These are phyloP conservation scores for Lasiosphaeris hirsuta DNA, from an alignment of 495 filamentous ascomycete species.

Conservation along the genomic window DNA sequence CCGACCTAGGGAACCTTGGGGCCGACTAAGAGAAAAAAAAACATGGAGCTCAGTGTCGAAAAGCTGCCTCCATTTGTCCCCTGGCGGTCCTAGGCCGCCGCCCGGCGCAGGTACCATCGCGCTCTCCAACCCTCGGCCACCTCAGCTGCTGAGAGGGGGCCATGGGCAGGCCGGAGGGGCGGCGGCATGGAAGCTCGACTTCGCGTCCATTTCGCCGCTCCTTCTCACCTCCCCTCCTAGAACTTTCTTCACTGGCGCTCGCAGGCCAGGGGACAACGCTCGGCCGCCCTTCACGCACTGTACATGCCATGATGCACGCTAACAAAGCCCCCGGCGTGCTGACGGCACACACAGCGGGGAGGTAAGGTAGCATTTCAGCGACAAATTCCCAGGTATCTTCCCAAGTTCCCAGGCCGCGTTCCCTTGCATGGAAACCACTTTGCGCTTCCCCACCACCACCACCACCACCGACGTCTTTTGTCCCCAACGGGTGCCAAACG, in stretches of 20 bases:
- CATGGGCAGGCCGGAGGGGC: too few species aligned
- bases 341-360: neutral
- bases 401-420: too few species aligned
- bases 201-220: too few species aligned
- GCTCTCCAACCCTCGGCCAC: neutral
- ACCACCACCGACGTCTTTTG: neutral
- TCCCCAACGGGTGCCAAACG: slow-evolving; percentile 5
- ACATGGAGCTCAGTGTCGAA: too few species aligned
- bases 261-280: neutral
- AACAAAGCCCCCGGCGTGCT: neutral
- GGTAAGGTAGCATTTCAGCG: too few species aligned
- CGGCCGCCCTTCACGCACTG: neutral
- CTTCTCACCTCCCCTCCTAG: too few species aligned
- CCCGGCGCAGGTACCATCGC: slow-evolving; percentile 11
- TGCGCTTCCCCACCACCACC: slow-evolving; percentile 1
- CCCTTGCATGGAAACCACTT: neutral
- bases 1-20: neutral
- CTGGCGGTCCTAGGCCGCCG: neutral
- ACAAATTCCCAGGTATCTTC: too few species aligned
- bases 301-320: neutral
- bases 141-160: too few species aligned
- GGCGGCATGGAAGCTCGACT: too few species aligned
- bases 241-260: too few species aligned
- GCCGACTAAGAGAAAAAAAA: neutral
- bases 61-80: too few species aligned